Conservation (phyloP, 2,329 filamentous ascomycete species). For the Nothomitra cinnamomea region DNA sequence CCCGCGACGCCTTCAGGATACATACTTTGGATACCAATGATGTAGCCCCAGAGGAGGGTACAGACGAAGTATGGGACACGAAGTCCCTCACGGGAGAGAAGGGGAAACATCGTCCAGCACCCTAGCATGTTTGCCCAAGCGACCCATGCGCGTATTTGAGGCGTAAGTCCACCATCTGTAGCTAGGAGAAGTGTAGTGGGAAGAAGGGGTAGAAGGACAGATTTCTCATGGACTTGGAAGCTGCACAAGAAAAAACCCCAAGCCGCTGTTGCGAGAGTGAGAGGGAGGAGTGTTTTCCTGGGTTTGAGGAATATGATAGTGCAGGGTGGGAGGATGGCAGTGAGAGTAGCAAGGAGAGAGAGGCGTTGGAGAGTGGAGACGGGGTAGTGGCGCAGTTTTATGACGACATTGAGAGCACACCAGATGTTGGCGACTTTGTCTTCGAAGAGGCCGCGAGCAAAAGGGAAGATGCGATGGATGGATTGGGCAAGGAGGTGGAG, state of each 20-base stretch:
- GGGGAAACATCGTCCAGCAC: conserved; percentile 83
- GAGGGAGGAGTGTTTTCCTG: conserved; percentile 56
- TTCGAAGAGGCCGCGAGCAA: conserved; percentile 88
- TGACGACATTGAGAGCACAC: conserved; percentile 77
- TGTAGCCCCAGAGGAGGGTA: conserved; percentile 75
- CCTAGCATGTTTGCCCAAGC: conserved; percentile 89
- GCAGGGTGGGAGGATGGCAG: conserved; percentile 64
- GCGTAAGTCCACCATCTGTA: conserved; percentile 58
- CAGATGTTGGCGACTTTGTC: conserved; percentile 98
- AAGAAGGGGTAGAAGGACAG: conserved; percentile 75
- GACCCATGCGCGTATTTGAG: conserved; percentile 70
- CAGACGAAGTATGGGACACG: conserved; percentile 71
- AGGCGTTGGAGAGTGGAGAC: conserved; percentile 54
- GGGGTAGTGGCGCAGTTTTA: conserved; percentile 70
- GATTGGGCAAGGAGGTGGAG: conserved; percentile 68
- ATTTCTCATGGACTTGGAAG: conserved; percentile 98
- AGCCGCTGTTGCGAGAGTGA: conserved; percentile 65
- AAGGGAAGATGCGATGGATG: conserved; percentile 86
- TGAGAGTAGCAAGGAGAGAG: conserved; percentile 57
- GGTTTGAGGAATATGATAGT: conserved; percentile 64
- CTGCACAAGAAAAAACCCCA: conserved; percentile 98
- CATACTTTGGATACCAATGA: conserved; percentile 55
- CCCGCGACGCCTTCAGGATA: too few species aligned
- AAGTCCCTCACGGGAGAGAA: conserved; percentile 72
- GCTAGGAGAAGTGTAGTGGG: conserved; percentile 84